Conservation (phyloP, 2,329 filamentous ascomycete species). For the Aspergillus pseudotamarii region DNA sequence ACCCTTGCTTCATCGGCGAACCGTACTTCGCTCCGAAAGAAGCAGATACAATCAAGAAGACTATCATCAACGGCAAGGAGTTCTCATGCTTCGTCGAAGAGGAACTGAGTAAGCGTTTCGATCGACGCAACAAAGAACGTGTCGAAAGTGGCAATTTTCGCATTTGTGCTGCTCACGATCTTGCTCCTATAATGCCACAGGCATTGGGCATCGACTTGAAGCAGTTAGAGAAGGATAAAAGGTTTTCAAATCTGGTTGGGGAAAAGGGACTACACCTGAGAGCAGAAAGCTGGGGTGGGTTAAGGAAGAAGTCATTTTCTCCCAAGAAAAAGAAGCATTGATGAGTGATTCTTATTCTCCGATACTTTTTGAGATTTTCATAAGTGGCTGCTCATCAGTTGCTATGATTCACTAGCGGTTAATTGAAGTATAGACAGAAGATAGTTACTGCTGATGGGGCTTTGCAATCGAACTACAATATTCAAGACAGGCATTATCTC, state of each 20-base stretch:
- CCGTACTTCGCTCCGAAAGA: constrained; percentile 28
- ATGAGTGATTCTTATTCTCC: background rate
- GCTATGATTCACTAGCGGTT: background rate
- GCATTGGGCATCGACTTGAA: constrained; percentile 31
- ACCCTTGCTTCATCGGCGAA: constrained; percentile 24
- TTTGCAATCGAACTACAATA: background rate
- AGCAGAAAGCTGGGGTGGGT: constrained; percentile 3
- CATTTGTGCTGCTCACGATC: constrained; percentile 40
- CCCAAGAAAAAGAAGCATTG: constrained; percentile 1
- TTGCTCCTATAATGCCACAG: constrained; percentile 33
- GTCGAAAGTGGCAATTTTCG: constrained; percentile 32
- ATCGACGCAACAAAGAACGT: constrained; percentile 33
- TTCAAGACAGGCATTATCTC: background rate
- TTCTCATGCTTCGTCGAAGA: constrained; percentile 22
- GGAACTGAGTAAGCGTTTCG: constrained; percentile 24
- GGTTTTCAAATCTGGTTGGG: constrained; percentile 16
- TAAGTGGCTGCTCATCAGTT: background rate
- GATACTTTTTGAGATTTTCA: background rate
- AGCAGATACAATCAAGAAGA: constrained; percentile 16
- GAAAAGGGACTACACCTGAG: constrained; percentile 10
- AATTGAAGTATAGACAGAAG: no score
- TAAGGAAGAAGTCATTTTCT: constrained; percentile 6
- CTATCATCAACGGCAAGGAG: constrained; percentile 16
- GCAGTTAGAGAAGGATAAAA: constrained; percentile 28
- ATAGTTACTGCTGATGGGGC: background rate